Base-by-base conservation (phyloP, 495 filamentous ascomycete species). In the Penicillium waksmanii region DNA sequence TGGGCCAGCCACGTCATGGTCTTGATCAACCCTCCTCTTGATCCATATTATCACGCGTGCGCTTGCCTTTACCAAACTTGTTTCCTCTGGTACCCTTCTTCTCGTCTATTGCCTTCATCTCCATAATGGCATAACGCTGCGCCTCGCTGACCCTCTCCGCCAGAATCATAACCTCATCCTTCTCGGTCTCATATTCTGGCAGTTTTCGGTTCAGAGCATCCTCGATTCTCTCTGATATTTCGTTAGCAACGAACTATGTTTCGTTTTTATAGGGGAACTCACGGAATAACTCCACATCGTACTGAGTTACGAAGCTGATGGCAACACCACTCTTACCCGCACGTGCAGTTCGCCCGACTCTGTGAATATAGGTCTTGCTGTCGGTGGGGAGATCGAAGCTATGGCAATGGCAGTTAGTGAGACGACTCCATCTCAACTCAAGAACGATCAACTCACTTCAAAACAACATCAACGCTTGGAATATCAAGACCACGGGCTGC, bases 401-500 rank as follows among this genome's bases (percentile, higher is more conserved):
- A n/a, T 47, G 34, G n/a, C 17, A 7, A 35, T 36, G 23, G 23
- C 4, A 23, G 0, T 40, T 34, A 35, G 51, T 48, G 21, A n/a
- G 21, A 27, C 4, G 46, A 27, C 15, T 19, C 17, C 7, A 12
- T 15, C 27, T n/a, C 1, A 10, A 12, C 11, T 52, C 1, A 12
- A 10, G 3, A 36, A 0, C 91, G 90, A 8, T 96, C 76, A 67
- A 97, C 94, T 59, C 85, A 90, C 71, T 97, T 97, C 53, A 98
- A 64, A 3, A 98, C 92, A 0, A 92, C 74, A 60, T 97, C 93
- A 3, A 98, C 95, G 47, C 85, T 86, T 19, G 94, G 93, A 58
- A 98, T 96, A 84, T 98, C 95, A 8, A 98, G 82, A 79, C 95
- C 95, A 66, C 95, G 85, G 9, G 95, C 92, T 4, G 96, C 95